Conservation (phyloP, 2,329 filamentous ascomycete species). For the Lachnellula hyalina region DNA sequence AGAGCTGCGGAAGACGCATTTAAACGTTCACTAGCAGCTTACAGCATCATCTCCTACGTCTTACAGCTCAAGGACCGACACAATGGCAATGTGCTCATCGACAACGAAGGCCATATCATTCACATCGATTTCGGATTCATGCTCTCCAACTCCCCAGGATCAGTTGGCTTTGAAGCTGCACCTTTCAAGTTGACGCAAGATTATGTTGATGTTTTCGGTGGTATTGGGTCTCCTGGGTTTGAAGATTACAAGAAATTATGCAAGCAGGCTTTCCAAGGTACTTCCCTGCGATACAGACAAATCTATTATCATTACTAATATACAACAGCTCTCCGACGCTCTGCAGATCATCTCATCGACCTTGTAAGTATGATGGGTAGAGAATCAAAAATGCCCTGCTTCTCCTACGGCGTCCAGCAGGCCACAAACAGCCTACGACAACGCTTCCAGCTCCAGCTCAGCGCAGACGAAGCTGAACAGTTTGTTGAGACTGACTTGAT, state of each 20-base stretch:
- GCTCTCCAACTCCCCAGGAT: slow-evolving; percentile 79
- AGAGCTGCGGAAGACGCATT: slow-evolving; percentile 71
- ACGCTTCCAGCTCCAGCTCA: slow-evolving; percentile 76
- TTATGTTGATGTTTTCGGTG: slow-evolving; percentile 78
- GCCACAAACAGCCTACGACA: slow-evolving; percentile 65
- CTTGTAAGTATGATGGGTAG: slow-evolving; percentile 80
- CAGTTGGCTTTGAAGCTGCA: slow-evolving; percentile 79
- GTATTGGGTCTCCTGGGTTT: slow-evolving; percentile 63
- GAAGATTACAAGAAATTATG: slow-evolving; percentile 72
- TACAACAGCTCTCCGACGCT: slow-evolving; percentile 60
- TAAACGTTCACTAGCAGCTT: slow-evolving; percentile 74
- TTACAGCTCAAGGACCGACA: slow-evolving; percentile 81
- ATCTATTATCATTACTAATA: slow-evolving; percentile 9
- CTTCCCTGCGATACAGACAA: not conserved
- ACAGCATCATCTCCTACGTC: slow-evolving; percentile 79
- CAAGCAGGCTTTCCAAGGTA: slow-evolving; percentile 79
- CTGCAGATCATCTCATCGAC: slow-evolving; percentile 76
- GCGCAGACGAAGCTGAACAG: slow-evolving; percentile 72
- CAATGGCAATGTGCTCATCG: slow-evolving; percentile 81
- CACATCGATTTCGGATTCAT: slow-evolving; percentile 91
- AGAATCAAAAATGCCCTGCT: slow-evolving; percentile 81
- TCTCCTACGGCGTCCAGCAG: slow-evolving; percentile 65
- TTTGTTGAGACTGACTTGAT: slow-evolving; percentile 78
- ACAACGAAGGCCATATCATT: slow-evolving; percentile 80
- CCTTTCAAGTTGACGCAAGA: slow-evolving; percentile 84